phyloP scores from a whole-genome alignment of 192 early-diverging fungal species.

The Spizellomyces sp. region DNA sequence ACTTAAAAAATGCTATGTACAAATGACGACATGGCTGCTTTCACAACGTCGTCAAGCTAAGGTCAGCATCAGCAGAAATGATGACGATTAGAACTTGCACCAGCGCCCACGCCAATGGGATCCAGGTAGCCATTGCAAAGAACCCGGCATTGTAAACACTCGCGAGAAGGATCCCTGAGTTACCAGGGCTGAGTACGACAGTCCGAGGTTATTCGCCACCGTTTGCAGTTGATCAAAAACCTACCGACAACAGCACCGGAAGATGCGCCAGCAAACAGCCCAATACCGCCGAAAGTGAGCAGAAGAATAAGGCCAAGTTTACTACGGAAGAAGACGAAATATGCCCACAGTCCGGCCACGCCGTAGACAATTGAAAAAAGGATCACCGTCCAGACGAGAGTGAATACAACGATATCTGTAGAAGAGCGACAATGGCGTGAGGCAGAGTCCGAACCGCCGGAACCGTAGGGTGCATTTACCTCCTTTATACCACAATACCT shows the following conservation, averaged over 20 bases:
- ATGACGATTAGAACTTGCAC: constrained; percentile 66
- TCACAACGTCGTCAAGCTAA: constrained; percentile 25
- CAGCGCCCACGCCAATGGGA: constrained; percentile 69
- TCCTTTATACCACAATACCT: constrained; percentile 32
- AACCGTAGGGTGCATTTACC: constrained; percentile 12
- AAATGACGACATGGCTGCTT: no score
- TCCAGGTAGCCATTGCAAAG: constrained; percentile 74
- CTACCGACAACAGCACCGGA: constrained; percentile 51
- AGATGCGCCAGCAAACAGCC: constrained; percentile 43
- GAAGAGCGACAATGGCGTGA: background rate
- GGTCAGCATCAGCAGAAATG: constrained; percentile 37
- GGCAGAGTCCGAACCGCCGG: background rate
- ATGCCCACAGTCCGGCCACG: constrained; percentile 60
- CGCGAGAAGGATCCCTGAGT: constrained; percentile 58
- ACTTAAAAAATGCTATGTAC: no score
- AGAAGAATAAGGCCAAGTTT: constrained; percentile 38
- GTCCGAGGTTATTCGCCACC: background rate
- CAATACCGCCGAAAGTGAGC: constrained; percentile 42
- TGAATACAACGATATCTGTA: constrained; percentile 63
- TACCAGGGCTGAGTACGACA: background rate
- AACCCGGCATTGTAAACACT: constrained; percentile 63
- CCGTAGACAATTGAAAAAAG: constrained; percentile 61
- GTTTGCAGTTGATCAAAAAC: background rate
- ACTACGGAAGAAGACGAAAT: constrained; percentile 50
- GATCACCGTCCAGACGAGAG: constrained; percentile 64